A percentile compares a stretch with the other conserved stretches of the same genome.
Evolutionary conservation across 257 asterid species (phyloP).

Genomic region (Vinca minor): DNA sequence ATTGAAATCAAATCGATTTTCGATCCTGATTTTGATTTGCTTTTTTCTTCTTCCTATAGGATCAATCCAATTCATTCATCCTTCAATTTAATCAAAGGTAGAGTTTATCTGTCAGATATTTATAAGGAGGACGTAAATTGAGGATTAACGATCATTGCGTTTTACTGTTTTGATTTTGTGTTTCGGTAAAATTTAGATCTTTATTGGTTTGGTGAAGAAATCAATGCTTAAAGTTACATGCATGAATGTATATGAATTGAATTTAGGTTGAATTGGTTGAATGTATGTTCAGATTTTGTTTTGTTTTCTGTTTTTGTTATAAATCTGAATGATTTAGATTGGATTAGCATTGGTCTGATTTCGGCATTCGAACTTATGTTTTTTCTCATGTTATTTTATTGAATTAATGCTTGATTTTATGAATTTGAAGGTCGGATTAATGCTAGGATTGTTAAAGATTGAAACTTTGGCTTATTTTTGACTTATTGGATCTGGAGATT

Average conservation of each 20-base stretch:
- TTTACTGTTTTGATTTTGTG: background rate
- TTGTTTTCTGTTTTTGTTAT: background rate
- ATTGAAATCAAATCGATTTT: conserved; percentile 14
- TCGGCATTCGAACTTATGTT: too few species aligned
- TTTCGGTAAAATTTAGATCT: conserved; percentile 13
- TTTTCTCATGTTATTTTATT: background rate
- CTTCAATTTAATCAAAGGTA: conserved; percentile 28
- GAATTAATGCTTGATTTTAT: background rate
- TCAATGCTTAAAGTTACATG: background rate
- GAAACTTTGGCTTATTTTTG: background rate
- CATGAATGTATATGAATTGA: background rate
- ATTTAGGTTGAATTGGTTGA: background rate
- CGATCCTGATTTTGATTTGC: background rate
- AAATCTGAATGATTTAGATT: conserved; percentile 9
- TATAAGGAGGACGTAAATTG: background rate
- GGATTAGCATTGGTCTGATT: background rate
- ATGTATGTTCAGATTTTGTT: conserved; percentile 3
- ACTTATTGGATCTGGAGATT: background rate
- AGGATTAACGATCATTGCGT: background rate
- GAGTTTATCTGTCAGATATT: background rate
- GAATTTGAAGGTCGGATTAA: background rate
- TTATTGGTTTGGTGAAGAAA: background rate
- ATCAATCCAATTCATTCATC: conserved; percentile 10
- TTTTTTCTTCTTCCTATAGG: background rate
- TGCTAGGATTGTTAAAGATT: background rate